These are phyloP conservation scores for Ceratocystis harringtonii DNA, from an alignment of 2,329 filamentous ascomycete species.

Conservation along the genomic window DNA sequence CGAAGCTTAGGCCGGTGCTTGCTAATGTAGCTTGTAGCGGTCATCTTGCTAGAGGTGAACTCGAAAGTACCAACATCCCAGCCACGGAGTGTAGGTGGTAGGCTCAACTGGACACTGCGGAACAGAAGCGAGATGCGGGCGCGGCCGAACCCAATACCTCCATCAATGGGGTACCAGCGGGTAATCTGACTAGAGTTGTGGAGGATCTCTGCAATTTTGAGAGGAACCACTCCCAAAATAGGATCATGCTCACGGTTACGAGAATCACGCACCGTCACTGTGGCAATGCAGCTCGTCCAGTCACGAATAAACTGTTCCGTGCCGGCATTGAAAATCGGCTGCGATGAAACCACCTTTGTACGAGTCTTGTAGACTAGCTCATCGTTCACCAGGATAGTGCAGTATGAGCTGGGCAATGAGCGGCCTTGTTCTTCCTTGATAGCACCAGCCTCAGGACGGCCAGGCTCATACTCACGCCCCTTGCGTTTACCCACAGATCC, in stretches of 20 bases:
- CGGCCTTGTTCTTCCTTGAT: conserved; percentile 70
- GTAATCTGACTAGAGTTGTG: conserved; percentile 75
- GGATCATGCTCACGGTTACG: conserved; percentile 88
- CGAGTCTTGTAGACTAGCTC: conserved; percentile 86
- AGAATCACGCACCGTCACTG: conserved; percentile 74
- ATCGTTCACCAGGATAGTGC: conserved; percentile 81
- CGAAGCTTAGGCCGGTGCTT: conserved; percentile 58
- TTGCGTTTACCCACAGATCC: conserved; percentile 69
- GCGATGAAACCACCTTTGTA: conserved; percentile 81
- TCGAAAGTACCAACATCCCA: conserved; percentile 96
- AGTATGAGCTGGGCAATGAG: conserved; percentile 78
- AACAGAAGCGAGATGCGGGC: conserved; percentile 80
- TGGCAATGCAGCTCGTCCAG: conserved; percentile 78
- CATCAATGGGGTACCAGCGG: conserved; percentile 91
- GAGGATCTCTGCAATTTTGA: conserved; percentile 78
- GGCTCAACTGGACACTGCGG: conserved; percentile 69
- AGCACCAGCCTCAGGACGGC: conserved; percentile 65
- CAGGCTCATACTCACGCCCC: conserved; percentile 77
- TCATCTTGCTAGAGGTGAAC: conserved; percentile 58
- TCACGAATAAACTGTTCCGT: conserved; percentile 87
- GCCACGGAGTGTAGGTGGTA: conserved; percentile 73
- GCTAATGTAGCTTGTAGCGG: conserved; percentile 46
- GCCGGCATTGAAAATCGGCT: conserved; percentile 93
- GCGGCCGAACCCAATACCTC: conserved; percentile 81
- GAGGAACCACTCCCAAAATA: conserved; percentile 77